Conservation (phyloP, 2,329 filamentous ascomycete genomes). For the Lachnellula suecica region DNA sequence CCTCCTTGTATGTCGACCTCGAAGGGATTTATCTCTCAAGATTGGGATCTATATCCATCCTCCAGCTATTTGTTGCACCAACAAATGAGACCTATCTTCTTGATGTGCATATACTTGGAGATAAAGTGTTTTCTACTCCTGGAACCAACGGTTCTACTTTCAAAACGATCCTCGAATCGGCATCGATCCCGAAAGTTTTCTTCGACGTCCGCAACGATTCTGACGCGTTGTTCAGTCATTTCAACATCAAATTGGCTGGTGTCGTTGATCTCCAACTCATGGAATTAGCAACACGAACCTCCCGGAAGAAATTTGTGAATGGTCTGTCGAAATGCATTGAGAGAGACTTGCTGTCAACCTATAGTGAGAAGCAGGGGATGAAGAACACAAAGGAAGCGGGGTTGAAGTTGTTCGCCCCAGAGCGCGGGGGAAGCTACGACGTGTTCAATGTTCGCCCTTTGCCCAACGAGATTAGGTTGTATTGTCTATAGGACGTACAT, state of each 20-base stretch:
- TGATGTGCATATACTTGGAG: background rate
- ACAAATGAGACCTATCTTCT: background rate
- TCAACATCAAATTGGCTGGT: background rate
- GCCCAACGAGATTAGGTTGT: constrained; percentile 36
- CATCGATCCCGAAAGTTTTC: background rate
- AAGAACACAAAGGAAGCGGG: constrained; percentile 37
- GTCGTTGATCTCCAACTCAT: background rate
- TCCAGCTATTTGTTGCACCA: background rate
- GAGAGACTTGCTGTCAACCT: background rate
- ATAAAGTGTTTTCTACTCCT: background rate
- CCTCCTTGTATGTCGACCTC: background rate
- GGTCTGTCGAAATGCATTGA: background rate
- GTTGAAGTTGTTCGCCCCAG: constrained; percentile 36
- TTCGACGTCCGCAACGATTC: background rate
- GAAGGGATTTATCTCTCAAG: background rate
- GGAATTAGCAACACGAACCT: background rate
- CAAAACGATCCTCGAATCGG: background rate
- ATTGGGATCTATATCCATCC: background rate
- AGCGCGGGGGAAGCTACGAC: constrained; percentile 41
- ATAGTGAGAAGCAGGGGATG: constrained; percentile 6
- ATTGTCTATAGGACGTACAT: constrained; percentile 47
- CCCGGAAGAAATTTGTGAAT: background rate
- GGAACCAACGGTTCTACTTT: background rate
- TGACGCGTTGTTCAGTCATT: background rate
- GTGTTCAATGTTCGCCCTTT: constrained; percentile 48